Evolutionary conservation across 768 basidiomycete species (phyloP).

Genomic region (Auricularia auricula-judae): DNA sequence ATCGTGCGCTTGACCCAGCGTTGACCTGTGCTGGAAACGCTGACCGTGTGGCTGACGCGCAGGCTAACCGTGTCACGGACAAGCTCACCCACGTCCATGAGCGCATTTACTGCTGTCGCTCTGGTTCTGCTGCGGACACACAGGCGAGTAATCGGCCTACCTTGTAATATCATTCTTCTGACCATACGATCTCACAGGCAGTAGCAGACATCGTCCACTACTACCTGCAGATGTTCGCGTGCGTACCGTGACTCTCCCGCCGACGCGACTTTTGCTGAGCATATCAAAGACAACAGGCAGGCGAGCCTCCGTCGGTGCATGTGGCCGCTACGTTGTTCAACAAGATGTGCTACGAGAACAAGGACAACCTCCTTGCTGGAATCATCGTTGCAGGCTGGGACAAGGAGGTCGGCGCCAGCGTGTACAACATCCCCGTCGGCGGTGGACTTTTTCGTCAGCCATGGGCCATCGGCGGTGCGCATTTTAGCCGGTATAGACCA

Average conservation of each 20-base stretch:
- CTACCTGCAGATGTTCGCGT: conserved; percentile 67
- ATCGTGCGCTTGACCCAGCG: conserved; percentile 46
- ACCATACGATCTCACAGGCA: conserved; percentile 28
- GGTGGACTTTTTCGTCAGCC: conserved; percentile 95
- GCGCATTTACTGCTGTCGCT: conserved; percentile 98
- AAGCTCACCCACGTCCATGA: conserved; percentile 95
- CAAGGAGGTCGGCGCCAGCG: conserved; percentile 76
- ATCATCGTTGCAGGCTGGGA: conserved; percentile 99
- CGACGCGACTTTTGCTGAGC: neutral
- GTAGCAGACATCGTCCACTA: conserved; percentile 87
- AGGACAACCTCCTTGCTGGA: conserved; percentile 78
- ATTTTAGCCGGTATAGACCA: neutral
- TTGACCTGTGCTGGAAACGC: neutral
- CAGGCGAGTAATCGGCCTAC: conserved; percentile 28
- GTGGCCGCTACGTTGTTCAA: conserved; percentile 79
- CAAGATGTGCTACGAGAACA: conserved; percentile 85
- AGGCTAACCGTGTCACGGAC: conserved; percentile 98
- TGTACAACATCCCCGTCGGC: conserved; percentile 94
- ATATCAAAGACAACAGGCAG: conserved; percentile 41
- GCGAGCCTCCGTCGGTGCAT: conserved; percentile 65
- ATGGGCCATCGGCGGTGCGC: conserved; percentile 93
- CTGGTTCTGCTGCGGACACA: conserved; percentile 95
- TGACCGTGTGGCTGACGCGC: neutral
- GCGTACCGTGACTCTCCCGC: conserved; percentile 16
- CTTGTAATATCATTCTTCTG: neutral